These are phyloP conservation scores for Teratosphaeria epicoccoides DNA, from an alignment of 2,329 filamentous ascomycete genomes.

Conservation along the genomic window DNA sequence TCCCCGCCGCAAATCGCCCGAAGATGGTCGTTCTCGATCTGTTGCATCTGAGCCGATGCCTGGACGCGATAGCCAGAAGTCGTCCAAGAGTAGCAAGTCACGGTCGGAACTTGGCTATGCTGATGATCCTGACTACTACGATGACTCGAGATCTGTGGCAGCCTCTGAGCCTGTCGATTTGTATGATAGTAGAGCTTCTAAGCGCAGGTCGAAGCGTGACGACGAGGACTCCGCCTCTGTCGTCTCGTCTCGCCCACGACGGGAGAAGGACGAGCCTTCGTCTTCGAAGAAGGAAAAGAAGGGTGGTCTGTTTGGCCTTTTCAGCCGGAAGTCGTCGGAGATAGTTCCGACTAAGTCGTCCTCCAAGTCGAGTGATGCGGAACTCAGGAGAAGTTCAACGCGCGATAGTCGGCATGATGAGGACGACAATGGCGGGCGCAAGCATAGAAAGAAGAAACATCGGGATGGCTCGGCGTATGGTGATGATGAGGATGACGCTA, in stretches of 20 bases:
- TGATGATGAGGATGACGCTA: constrained; percentile 15
- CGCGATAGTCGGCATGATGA: constrained; percentile 24
- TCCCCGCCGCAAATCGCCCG: constrained; percentile 1
- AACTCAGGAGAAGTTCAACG: constrained; percentile 11
- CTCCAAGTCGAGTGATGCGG: constrained; percentile 9
- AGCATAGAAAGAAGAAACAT: constrained; percentile 33
- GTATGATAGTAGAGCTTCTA: constrained; percentile 30
- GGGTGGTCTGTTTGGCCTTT: constrained; percentile 36
- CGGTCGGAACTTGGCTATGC: constrained; percentile 20
- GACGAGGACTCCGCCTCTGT: constrained; percentile 34
- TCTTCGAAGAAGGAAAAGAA: constrained; percentile 32
- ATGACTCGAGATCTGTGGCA: constrained; percentile 31
- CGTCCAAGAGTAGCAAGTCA: constrained; percentile 18
- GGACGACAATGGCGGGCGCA: constrained; percentile 36
- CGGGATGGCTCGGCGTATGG: constrained; percentile 26
- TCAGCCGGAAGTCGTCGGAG: constrained; percentile 36
- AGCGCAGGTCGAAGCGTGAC: constrained; percentile 31
- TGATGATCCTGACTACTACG: constrained; percentile 14
- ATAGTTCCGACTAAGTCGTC: constrained; percentile 20
- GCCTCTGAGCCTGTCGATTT: constrained; percentile 32
- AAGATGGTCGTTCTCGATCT: constrained; percentile 4
- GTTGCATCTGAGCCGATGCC: constrained; percentile 18
- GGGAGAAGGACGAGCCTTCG: constrained; percentile 28
- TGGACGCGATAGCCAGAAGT: constrained; percentile 25
- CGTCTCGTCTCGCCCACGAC: constrained; percentile 30